Conservation (phyloP, 352 stramenopile genomes). For the Globisporangium parvum region DNA sequence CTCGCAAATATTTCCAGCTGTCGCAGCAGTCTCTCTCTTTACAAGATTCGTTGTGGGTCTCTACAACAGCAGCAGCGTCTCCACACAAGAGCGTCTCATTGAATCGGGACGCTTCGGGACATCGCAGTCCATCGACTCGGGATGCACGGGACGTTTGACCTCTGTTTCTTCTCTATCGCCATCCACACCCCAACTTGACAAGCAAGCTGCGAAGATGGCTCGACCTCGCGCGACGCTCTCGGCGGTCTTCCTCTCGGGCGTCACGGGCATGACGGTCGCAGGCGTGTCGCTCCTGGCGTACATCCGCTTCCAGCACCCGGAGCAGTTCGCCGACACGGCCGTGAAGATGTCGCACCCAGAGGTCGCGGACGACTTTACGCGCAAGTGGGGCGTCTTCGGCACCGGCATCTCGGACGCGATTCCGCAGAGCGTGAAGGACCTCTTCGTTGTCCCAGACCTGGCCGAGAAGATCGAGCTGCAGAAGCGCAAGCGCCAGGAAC, state of each 20-base stretch:
- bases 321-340: slow-evolving; percentile 78
- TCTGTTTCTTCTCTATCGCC: too few species aligned
- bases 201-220: slow-evolving; percentile 16
- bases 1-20: too few species aligned
- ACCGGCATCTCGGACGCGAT: slow-evolving; percentile 72
- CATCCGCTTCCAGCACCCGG: slow-evolving; percentile 74
- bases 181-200: neutral
- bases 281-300: slow-evolving; percentile 79
- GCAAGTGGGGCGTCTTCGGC: slow-evolving; percentile 81
- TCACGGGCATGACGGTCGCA: slow-evolving; percentile 77
- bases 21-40: too few species aligned
- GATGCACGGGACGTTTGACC: too few species aligned
- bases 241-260: slow-evolving; percentile 58
- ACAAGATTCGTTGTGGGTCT: too few species aligned
- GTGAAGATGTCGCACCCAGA: slow-evolving; percentile 78
- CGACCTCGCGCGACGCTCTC: slow-evolving; percentile 40
- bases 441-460: slow-evolving; percentile 61
- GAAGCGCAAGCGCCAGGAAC: slow-evolving; percentile 57
- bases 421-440: slow-evolving; percentile 52
- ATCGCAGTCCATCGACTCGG: too few species aligned
- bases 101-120: too few species aligned
- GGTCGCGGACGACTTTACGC: slow-evolving; percentile 56
- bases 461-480: slow-evolving; percentile 64
- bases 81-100: too few species aligned
- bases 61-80: too few species aligned